A percentile compares a stretch with the other conserved stretches of the same genome.
These are phyloP conservation scores for Leptodermis oblonga DNA, from an alignment of 257 asterid species.

Conservation along the genomic window DNA sequence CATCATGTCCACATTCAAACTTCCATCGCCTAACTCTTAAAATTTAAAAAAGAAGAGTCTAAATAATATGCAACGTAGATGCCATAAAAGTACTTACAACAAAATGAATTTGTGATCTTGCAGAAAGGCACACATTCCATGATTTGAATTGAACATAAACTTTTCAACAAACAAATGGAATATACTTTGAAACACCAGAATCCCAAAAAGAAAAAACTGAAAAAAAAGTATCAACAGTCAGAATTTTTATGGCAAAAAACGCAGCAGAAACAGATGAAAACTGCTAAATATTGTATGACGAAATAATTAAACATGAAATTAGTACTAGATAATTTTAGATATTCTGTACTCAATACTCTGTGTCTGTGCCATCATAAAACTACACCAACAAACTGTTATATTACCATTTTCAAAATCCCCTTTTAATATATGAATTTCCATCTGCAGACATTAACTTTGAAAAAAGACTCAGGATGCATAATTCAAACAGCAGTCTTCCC, in stretches of 20 bases:
- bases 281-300: too few species aligned
- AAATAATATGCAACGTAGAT: not conserved
- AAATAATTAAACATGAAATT: too few species aligned
- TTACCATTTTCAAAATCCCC: conserved; percentile 86
- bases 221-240: too few species aligned
- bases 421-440: conserved; percentile 48
- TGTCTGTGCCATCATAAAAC: not conserved
- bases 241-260: too few species aligned
- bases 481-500: conserved; percentile 92
- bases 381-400: not conserved
- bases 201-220: too few species aligned
- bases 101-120: too few species aligned
- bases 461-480: conserved; percentile 92
- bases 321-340: too few species aligned
- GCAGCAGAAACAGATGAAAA: too few species aligned
- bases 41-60: too few species aligned
- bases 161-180: not conserved
- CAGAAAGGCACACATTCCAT: not conserved
- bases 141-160: not conserved
- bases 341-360: too few species aligned
- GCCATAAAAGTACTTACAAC: not conserved
- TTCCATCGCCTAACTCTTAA: too few species aligned
- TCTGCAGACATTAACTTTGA: conserved; percentile 78
- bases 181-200: too few species aligned
- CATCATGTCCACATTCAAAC: not conserved